phyloP scores from a whole-genome alignment of 1,139 yeast species.

The Suhomyces taliae region DNA sequence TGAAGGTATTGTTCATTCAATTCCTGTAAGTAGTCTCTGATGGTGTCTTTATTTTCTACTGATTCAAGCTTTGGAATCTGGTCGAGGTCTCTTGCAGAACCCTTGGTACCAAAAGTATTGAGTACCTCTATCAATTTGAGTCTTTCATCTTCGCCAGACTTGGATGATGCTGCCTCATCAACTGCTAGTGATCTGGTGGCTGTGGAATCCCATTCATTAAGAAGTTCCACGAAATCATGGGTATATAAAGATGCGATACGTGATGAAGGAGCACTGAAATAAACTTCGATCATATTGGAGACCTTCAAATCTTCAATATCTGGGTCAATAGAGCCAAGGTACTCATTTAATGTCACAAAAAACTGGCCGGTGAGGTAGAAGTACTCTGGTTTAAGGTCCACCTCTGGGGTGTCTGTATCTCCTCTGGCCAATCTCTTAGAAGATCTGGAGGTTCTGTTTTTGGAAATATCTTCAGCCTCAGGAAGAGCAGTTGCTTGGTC shows the following conservation, averaged over 20 bases:
- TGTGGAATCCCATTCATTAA: constrained; percentile 26
- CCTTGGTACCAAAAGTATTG: constrained; percentile 32
- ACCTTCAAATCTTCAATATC: constrained; percentile 9
- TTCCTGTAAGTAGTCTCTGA: constrained; percentile 28
- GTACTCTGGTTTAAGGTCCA: constrained; percentile 22
- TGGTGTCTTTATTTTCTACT: constrained; percentile 17
- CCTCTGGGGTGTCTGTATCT: constrained; percentile 22
- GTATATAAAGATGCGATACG: constrained; percentile 11
- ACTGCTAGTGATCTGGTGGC: constrained; percentile 14
- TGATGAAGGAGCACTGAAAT: constrained; percentile 14
- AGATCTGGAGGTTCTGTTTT: constrained; percentile 28
- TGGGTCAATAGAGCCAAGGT: constrained; percentile 10
- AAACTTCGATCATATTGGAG: constrained; percentile 21
- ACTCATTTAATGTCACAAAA: constrained; percentile 21
- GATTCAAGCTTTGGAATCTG: constrained; percentile 13
- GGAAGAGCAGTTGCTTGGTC: not conserved
- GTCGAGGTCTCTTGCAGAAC: constrained; percentile 13
- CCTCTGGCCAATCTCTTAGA: constrained; percentile 39
- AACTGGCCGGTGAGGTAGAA: constrained; percentile 28
- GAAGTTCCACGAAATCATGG: constrained; percentile 26
- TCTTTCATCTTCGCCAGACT: constrained; percentile 32
- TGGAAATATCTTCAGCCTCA: not conserved
- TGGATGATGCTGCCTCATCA: constrained; percentile 14
- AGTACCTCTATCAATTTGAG: constrained; percentile 39
- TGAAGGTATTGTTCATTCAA: constrained; percentile 37